Base-by-base conservation (phyloP, 2,329 filamentous ascomycete species). In the Blumeriella jaapii region DNA sequence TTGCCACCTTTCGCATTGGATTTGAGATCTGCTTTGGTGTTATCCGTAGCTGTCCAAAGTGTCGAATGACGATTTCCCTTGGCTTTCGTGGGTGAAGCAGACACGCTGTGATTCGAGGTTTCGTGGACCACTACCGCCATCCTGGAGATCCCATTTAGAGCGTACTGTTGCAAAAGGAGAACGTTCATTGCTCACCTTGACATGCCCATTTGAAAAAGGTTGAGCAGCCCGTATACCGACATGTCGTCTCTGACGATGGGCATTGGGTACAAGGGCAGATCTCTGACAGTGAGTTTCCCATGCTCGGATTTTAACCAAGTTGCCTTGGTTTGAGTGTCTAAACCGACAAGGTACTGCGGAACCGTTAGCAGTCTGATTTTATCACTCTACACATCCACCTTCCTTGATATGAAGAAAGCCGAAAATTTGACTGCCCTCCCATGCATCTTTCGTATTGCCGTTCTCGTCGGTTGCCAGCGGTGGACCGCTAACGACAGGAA, bases 341-440 rank as follows among this genome's bases (percentile, higher is more conserved):
- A 8, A 12, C 47, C 47, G 14, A 53, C 22, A 23, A 53, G 45
- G 23, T 44, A 46, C 49, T 52, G 29, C 9, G 11, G 23, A 2
- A 14, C 13, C 4, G 13, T 31, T 12, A 39, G 19, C 15, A 20
- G 12, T 7, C 17, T 34, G 23, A 22, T 6, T 13, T 13, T n/a
- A 5, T 24, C 17, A 22, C 19, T 24, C 11, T 22, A 9, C 12
- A 25, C 11, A 32, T 9, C 34, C 11, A 33, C 22, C 9, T 37
- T 51, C 51, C 40, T 47, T 51, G 27, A 47, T 34, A 22, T 54
- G 51, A 8, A 54, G 38, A 29, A 48, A 52, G 5, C 51, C 51
- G 30, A 37, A 49, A 6, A 54, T 36, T 23, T 39, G 38, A 23
- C 24, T 44, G 2, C 37, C 38, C 10, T 40, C 31, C 39, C 40